Base-by-base conservation (phyloP, 495 filamentous ascomycete species). In the Cudoniella acicularis region DNA sequence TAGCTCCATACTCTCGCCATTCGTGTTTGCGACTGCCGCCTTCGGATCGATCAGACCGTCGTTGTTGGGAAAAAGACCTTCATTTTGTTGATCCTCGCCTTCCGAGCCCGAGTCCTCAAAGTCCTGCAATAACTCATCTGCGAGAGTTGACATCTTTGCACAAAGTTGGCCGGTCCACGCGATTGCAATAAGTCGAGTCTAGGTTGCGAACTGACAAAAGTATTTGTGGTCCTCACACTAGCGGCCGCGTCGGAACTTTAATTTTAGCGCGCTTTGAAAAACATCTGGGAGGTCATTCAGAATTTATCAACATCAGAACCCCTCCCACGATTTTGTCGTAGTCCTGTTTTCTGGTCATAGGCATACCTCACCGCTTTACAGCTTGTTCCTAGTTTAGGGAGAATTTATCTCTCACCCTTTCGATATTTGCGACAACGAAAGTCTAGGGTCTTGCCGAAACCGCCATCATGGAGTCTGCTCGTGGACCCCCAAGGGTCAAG, bases 401-500 rank as follows among this genome's bases (percentile, higher is more conserved):
- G n/a, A 9, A 41, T 41, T n/a, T n/a, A n/a, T n/a, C n/a, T n/a
- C n/a, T n/a, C n/a, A n/a, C n/a, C n/a, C n/a, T n/a, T n/a, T n/a
- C n/a, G n/a, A n/a, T n/a, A n/a, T 16, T 21, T 21, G 43, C 43
- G 43, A 46, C 43, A 9, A 46, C 43, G 18, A 23, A 50, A 23
- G 3, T 50, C 10, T 21, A 3, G 2, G 23, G 20, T 10, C 10
- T 21, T 36, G 13, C 30, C 30, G 4, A 36, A 36, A 52, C 52
- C 53, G 46, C 55, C 71, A 78, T 58, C 56, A 98, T 98, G 94
- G 94, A 98, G 82, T 81, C 86, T 27, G 89, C 94, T 66, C 90
- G 94, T 36, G 94, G 94, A 66, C 92, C 94, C 54, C 93, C 95
- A 3, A 79, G 92, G 80, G 95, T 98, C 77, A 97, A 96, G 70